phyloP scores from a whole-genome alignment of 2,329 filamentous ascomycete genomes.

The Leptographium galeiforme region DNA sequence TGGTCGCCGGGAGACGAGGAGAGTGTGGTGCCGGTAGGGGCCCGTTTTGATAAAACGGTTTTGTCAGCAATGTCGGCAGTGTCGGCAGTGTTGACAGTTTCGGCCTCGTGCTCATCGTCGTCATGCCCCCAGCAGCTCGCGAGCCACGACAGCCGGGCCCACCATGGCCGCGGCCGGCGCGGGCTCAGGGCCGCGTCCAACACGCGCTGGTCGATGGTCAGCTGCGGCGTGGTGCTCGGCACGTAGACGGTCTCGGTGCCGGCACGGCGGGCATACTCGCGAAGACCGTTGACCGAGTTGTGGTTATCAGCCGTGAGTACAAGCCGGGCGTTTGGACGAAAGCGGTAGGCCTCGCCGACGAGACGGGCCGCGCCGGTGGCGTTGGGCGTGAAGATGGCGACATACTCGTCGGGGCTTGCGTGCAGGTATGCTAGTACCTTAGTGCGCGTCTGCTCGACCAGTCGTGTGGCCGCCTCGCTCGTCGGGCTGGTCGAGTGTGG shows the following conservation, averaged over 20 bases:
- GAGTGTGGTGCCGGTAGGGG: too few species aligned
- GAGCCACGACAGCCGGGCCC: background rate
- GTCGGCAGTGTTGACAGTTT: too few species aligned
- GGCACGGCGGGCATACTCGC: constrained; percentile 20
- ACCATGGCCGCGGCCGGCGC: too few species aligned
- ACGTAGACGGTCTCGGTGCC: constrained; percentile 19
- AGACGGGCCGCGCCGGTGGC: constrained; percentile 25
- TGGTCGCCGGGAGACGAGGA: constrained; percentile 1
- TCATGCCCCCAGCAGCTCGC: background rate
- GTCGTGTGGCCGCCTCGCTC: constrained; percentile 19
- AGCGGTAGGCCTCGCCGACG: constrained; percentile 26
- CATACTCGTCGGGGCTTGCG: constrained; percentile 23
- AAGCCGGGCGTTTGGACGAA: constrained; percentile 13
- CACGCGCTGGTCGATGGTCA: constrained; percentile 16
- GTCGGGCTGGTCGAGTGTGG: constrained; percentile 26
- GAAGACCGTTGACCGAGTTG: constrained; percentile 26
- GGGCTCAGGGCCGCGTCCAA: constrained; percentile 14
- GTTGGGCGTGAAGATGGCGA: constrained; percentile 26
- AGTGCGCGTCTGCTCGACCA: constrained; percentile 19
- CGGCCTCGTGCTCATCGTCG: background rate
- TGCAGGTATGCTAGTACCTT: constrained; percentile 21
- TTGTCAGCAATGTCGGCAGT: too few species aligned
- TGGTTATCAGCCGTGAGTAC: constrained; percentile 28
- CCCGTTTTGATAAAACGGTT: background rate
- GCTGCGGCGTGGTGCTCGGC: constrained; percentile 14